Evolutionary conservation across 1,139 yeast genomes (phyloP).

Genomic region (Debaryomyces subglobosus): DNA sequence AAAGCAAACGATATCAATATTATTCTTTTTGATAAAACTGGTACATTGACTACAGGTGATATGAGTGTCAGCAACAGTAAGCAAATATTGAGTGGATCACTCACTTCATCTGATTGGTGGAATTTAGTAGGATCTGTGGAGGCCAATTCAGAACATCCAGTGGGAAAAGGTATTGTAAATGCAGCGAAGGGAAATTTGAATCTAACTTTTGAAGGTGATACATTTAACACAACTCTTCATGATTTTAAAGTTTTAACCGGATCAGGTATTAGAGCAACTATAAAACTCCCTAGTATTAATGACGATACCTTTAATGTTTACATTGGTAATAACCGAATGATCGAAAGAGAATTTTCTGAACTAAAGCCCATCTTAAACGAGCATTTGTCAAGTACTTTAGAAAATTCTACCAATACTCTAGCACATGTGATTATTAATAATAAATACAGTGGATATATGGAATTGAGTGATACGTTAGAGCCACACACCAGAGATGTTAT

Average conservation of each 20-base stretch:
- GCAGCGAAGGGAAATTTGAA: slow-evolving; percentile 31
- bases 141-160: slow-evolving; percentile 81
- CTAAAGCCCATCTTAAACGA: slow-evolving; percentile 6
- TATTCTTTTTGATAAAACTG: slow-evolving; percentile 92
- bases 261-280: slow-evolving; percentile 63
- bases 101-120: slow-evolving; percentile 50
- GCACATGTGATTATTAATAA: slow-evolving; percentile 56
- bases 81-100: slow-evolving; percentile 13
- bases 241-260: slow-evolving; percentile 65
- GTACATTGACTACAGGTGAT: slow-evolving; percentile 86
- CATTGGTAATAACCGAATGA: slow-evolving; percentile 61
- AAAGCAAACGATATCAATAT: slow-evolving; percentile 64
- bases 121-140: slow-evolving; percentile 65
- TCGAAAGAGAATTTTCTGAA: slow-evolving; percentile 28
- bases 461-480: slow-evolving; percentile 70
- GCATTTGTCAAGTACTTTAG: slow-evolving; percentile 15
- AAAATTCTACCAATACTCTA: slow-evolving; percentile 31
- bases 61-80: slow-evolving; percentile 56
- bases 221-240: slow-evolving; percentile 29
- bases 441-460: slow-evolving; percentile 62
- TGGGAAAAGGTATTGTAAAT: slow-evolving; percentile 67
- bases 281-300: slow-evolving; percentile 21
- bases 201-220: slow-evolving; percentile 37
- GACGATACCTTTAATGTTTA: slow-evolving; percentile 34
- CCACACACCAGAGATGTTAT: slow-evolving; percentile 66